phyloP scores from a whole-genome alignment of 2,329 filamentous ascomycete genomes.

The Emydomyces testavorans region DNA sequence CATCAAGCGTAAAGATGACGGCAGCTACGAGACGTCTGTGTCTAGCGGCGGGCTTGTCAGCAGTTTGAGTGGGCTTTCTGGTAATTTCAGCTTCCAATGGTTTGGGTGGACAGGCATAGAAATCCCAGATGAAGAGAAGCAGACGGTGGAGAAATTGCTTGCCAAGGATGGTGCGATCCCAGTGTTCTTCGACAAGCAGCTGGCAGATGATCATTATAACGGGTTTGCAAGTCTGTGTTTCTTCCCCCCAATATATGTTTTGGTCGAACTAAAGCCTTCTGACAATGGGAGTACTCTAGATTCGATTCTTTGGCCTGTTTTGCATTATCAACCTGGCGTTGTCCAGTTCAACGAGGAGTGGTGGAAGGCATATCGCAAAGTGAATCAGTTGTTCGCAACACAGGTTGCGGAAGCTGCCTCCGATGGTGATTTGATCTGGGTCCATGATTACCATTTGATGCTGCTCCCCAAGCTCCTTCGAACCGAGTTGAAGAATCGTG shows the following conservation, averaged over 20 bases:
- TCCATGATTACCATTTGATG: conserved; percentile 91
- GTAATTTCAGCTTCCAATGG: conserved; percentile 85
- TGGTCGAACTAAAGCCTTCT: background rate
- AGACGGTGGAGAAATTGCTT: conserved; percentile 57
- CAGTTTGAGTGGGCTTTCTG: conserved; percentile 73
- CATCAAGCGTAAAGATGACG: conserved; percentile 75
- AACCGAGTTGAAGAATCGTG: conserved; percentile 58
- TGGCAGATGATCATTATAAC: conserved; percentile 89
- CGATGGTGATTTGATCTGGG: conserved; percentile 79
- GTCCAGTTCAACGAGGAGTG: conserved; percentile 84
- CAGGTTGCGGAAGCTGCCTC: conserved; percentile 79
- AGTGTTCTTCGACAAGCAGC: conserved; percentile 75
- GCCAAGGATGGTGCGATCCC: conserved; percentile 73
- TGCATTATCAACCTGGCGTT: conserved; percentile 93
- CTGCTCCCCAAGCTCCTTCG: conserved; percentile 79
- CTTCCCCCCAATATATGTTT: background rate
- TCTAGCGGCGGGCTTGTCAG: conserved; percentile 88
- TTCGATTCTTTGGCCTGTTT: conserved; percentile 89
- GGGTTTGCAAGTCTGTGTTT: conserved; percentile 70
- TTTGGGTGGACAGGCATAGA: conserved; percentile 92
- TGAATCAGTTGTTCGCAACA: conserved; percentile 88
- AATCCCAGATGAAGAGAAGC: conserved; percentile 65
- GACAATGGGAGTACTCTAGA: conserved; percentile 40
- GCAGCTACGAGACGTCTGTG: conserved; percentile 72
- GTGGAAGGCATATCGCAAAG: conserved; percentile 84